A percentile compares a stretch with the other conserved stretches of the same genome.
Conservation (phyloP, 495 filamentous ascomycete genomes). For the Penicillium diatomitis region DNA sequence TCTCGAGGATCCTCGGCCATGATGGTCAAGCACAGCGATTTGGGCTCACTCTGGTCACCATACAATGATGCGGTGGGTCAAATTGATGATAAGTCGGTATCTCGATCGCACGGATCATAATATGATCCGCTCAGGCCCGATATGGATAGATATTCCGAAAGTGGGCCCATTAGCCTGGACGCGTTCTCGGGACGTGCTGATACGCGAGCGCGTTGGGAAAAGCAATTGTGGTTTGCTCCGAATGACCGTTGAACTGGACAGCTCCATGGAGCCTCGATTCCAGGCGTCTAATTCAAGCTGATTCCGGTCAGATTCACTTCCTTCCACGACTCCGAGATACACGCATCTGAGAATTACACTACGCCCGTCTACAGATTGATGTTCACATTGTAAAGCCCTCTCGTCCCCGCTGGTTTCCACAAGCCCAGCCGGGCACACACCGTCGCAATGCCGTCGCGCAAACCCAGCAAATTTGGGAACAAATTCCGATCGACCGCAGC, state of each 20-base stretch:
- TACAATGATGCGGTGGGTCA: neutral
- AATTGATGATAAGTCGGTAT: slow-evolving; percentile 1
- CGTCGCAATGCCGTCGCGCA: slow-evolving; percentile 47
- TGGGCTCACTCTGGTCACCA: slow-evolving; percentile 1
- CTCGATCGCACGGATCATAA: neutral
- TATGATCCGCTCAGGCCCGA: neutral
- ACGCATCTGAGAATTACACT: too few relatives aligned
- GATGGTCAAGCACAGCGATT: slow-evolving; percentile 3
- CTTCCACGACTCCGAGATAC: neutral
- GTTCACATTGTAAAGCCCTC: slow-evolving; percentile 11
- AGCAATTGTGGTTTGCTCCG: slow-evolving; percentile 10
- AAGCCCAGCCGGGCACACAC: slow-evolving; percentile 20
- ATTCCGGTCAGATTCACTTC: neutral
- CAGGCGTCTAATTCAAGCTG: too few relatives aligned
- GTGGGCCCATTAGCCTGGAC: slow-evolving; percentile 10
- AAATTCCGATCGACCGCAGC: slow-evolving; percentile 42
- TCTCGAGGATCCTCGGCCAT: slow-evolving; percentile 52
- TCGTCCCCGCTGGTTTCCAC: slow-evolving; percentile 6
- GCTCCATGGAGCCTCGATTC: too few relatives aligned
- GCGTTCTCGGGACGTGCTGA: slow-evolving; percentile 17
- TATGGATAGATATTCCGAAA: slow-evolving; percentile 27
- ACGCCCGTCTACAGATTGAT: slow-evolving; percentile 12
- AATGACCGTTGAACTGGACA: too few relatives aligned
- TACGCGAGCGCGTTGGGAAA: slow-evolving; percentile 32
- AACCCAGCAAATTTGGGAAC: slow-evolving; percentile 46